Base-by-base conservation (phyloP, 2,329 filamentous ascomycete species). In the Aspergillus intermedius region DNA sequence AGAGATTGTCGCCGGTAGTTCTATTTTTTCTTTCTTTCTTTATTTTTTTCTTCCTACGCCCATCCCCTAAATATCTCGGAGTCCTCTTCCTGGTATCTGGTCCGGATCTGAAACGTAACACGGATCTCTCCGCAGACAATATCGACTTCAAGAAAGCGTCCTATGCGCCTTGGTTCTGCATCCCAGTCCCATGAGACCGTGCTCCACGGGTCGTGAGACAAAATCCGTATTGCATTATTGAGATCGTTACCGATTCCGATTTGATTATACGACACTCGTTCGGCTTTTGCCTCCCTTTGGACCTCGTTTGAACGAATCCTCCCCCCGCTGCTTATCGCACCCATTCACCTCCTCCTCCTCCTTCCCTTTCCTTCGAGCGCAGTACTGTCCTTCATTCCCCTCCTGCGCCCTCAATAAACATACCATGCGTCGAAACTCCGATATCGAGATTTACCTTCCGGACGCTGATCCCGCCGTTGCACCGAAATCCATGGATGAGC, bases 391-490 rank as follows among this genome's bases (percentile, higher is more conserved):
- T 8, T 21, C 37, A 22, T 19, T 5, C 19, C 10, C 37, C 8
- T 21, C 15, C 41, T 15, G 15, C 43, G 43, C 13, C 48, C 46
- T 37, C 48, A 50, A 44, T 62, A 35, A 49, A 44, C 62, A 35
- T 44, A 71, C 69, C 64, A 65, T 71, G 54, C 68, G 68, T 53
- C 68, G 67, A 47, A 70, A 72, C 54, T 72, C 69, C 28, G 68
- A 72, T 46, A 62, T 71, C 35, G 69, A 70, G 54, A 60, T 71
- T 28, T 64, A 68, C 41, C 63, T 72, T 21, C 63, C 67, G 25
- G 68, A 71, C 56, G 60, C 63, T 43, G 60, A 57, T 7, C 52
- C 60, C 37, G 49, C 62, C 37, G 53, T 59, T 28, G 57, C 60
- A 39, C 55, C 60, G 6, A 60, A 60, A 28, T 50, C 57, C 37